Base-by-base conservation (phyloP, 345 rosid genomes). In the Populus pruinosa region DNA sequence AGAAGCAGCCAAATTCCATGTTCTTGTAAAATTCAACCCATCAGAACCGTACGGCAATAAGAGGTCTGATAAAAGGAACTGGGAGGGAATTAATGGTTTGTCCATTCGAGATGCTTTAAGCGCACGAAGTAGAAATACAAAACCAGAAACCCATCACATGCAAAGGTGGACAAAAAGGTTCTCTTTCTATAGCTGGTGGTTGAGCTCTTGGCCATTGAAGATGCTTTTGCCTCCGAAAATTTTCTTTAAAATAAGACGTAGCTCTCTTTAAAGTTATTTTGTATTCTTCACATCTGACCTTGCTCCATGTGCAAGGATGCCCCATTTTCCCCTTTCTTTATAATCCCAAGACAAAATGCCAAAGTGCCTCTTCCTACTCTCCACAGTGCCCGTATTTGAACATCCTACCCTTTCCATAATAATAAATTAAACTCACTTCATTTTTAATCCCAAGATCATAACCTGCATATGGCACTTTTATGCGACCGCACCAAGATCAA, bases 221-320 rank as follows among this genome's bases (percentile, higher is more conserved):
- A 79, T 82, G 86, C 86, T 59, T 68, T 78, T 81, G 78, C 79
- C 73, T 55, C 73, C 70, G 18, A 27, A 18, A 66, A 50, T 27
- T 9, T n/a, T 25, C 4, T 13, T 12, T 36, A 1, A 72, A 35
- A 13, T n/a, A 65, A 59, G 13, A 62, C 36, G 14, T 36, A 33
- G 71, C 81, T 35, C 69, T 29, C 12, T 36, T 55, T 78, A 72
- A 53, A 43, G n/a, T 36, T n/a, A 79, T 77, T 85, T 76, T 82
- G 66, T 68, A 76, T 68, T 84, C 76, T 81, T 33, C 80, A 43
- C 29, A 49, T 55, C 85, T 72, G 86, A 71, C 78, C 81, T 50
- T 16, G 12, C 71, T 74, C 87, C 92, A 90, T 87, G 91, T 88
- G 91, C 89, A 41, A 77, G 77, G 91, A 78, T 82, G 69, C 88